phyloP scores from a whole-genome alignment of 2,329 filamentous ascomycete species.

The Phialophora expanda region DNA sequence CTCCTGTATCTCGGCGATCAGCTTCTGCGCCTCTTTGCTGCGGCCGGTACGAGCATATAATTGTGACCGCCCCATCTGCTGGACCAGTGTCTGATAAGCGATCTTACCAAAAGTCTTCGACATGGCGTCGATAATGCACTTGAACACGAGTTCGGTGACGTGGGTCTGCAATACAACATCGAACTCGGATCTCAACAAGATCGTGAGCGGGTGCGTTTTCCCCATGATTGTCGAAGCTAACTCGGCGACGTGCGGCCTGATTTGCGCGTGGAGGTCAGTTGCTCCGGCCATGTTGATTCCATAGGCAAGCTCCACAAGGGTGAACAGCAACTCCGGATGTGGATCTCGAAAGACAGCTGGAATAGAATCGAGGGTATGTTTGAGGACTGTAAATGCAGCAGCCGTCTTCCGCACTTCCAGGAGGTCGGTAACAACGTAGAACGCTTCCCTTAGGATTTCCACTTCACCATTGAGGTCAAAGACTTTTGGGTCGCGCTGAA shows the following conservation, averaged over 20 bases:
- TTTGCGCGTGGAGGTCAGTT: conserved; percentile 13
- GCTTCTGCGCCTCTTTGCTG: conserved; percentile 8
- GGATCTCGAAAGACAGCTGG: conserved; percentile 17
- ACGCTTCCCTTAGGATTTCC: conserved; percentile 27
- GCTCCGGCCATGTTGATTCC: conserved; percentile 26
- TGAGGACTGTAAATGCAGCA: conserved; percentile 25
- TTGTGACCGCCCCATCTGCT: conserved; percentile 29
- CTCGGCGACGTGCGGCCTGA: conserved; percentile 26
- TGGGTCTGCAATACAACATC: conserved; percentile 11
- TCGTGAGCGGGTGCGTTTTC: conserved; percentile 18
- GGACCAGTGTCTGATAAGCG: conserved; percentile 26
- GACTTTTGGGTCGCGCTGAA: conserved; percentile 12
- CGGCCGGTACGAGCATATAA: conserved; percentile 24
- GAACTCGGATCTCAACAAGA: conserved; percentile 23
- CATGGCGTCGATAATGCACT: conserved; percentile 26
- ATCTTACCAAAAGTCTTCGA: conserved; percentile 22
- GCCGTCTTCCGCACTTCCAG: conserved; percentile 14
- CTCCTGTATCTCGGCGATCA: conserved; percentile 21
- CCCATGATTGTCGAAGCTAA: conserved; percentile 23
- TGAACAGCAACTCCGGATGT: conserved; percentile 28
- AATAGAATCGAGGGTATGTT: conserved; percentile 21
- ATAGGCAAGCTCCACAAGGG: conserved; percentile 24
- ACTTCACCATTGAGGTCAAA: conserved; percentile 22
- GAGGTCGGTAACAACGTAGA: conserved; percentile 26
- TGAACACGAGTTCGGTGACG: conserved; percentile 25